Evolutionary conservation across 345 rosid genomes (phyloP), one percentile per base, ranked within the genome.

Genomic region (Murraya paniculata): DNA sequence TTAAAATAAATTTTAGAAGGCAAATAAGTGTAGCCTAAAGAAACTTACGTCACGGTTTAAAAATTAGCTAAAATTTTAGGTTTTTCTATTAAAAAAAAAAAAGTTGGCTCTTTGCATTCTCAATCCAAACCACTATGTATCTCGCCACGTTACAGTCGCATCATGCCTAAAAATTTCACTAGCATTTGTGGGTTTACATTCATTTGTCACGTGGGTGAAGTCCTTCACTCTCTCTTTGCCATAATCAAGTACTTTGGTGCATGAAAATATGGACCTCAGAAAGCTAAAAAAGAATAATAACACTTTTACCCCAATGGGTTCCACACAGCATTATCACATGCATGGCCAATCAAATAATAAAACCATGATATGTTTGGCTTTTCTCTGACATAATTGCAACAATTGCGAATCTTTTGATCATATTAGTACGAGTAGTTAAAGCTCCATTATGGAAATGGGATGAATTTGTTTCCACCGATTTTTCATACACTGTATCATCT

Each of bases 251-350:
- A 6, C 22, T 45, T 21, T 64, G 31, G 60, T 25, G 24, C 75
- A n/a, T 14, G 71, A 33, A 61, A 50, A 68, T 6, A 60, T 67
- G 72, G 72, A 48, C 74, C 55, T 56, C 5, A 5, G 21, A 21
- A 74, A 18, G 14, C 66, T 28, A 36, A 19, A 1, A 35, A 56
- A n/a, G 18, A 45, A 45, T 11, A 18, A 24, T 5, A 64, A 21
- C 24, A 39, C 30, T 67, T 56, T 45, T 31, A 14, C 19, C 64
- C 41, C 31, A 19, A 4, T 73, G 77, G 84, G 81, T 9, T 65
- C 78, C 73, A 77, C 71, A 27, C 39, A 68, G 76, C 82, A 78
- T 62, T 60, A 64, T 82, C 81, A 80, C 84, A 72, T 82, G 82
- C 81, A 75, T 68, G 73, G 31, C 67, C 74, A 8, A 78, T 68